A percentile compares a stretch with the other conserved stretches of the same genome.
Evolutionary conservation across 2,329 filamentous ascomycete species (phyloP).

Genomic region (Chrysoporthe cubensis): DNA sequence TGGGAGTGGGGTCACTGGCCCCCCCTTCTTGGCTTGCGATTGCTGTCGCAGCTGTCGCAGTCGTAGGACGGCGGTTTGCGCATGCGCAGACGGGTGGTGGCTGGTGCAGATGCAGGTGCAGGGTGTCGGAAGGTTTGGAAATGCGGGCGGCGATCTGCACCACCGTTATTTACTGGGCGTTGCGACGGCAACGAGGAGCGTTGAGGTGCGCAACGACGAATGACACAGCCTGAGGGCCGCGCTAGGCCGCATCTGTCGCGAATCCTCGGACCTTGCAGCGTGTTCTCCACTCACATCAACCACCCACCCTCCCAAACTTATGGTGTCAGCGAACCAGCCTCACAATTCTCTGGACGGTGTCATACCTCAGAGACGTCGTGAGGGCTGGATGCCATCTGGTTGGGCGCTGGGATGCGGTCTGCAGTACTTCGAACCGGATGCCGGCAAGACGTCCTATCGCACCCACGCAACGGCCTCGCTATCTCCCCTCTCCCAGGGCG

Average conservation of each 20-base stretch:
- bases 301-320: background rate
- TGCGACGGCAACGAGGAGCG: background rate
- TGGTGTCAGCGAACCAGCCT: background rate
- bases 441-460: background rate
- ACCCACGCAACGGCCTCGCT: background rate
- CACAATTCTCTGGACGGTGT: background rate
- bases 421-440: too few relatives aligned
- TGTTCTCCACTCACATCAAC: slow-evolving; percentile 6
- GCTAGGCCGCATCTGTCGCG: too few relatives aligned
- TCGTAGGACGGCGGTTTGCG: slow-evolving; percentile 14
- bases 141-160: slow-evolving; percentile 4
- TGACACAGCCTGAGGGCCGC: background rate
- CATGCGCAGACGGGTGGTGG: slow-evolving; percentile 5
- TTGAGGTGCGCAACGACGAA: background rate
- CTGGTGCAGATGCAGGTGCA: slow-evolving; percentile 14
- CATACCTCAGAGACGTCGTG: too few relatives aligned
- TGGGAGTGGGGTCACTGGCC: background rate
- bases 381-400: background rate
- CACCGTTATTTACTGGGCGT: slow-evolving; percentile 5
- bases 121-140: background rate
- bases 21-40: background rate
- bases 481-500: background rate
- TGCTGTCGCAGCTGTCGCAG: background rate
- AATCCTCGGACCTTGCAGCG: too few relatives aligned
- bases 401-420: background rate